phyloP scores from a whole-genome alignment of 768 basidiomycete genomes.

The Boletus reticuloceps region DNA sequence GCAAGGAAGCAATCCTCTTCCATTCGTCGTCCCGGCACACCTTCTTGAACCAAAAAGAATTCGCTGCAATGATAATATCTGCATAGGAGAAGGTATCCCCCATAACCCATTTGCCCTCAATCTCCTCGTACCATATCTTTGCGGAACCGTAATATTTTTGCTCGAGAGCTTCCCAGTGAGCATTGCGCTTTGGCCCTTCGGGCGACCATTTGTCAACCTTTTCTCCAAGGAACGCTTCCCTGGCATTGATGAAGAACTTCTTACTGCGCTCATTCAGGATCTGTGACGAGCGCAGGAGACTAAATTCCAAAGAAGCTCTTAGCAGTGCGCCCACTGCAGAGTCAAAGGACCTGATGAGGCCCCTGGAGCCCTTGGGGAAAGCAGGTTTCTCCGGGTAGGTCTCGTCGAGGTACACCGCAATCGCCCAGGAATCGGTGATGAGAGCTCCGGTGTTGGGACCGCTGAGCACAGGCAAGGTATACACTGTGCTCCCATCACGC shows the following conservation, averaged over 20 bases:
- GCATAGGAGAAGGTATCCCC: slow-evolving; percentile 31
- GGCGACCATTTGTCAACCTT: slow-evolving; percentile 37
- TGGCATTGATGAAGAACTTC: slow-evolving; percentile 37
- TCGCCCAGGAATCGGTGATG: slow-evolving; percentile 31
- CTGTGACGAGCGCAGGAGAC: slow-evolving; percentile 22
- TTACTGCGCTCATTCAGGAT: slow-evolving; percentile 34
- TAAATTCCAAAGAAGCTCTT: slow-evolving; percentile 4
- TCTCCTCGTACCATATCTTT: slow-evolving; percentile 21
- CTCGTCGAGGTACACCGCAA: slow-evolving; percentile 36
- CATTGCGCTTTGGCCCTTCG: slow-evolving; percentile 31
- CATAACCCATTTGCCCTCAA: slow-evolving; percentile 29
- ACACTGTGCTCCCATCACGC: slow-evolving; percentile 18
- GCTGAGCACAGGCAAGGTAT: slow-evolving; percentile 34
- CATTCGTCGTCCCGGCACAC: slow-evolving; percentile 26
- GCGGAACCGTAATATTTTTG: slow-evolving; percentile 3
- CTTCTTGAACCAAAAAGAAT: slow-evolving; percentile 16
- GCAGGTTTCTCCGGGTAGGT: slow-evolving; percentile 33
- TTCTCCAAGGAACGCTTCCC: slow-evolving; percentile 32
- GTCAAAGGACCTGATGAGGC: slow-evolving; percentile 24
- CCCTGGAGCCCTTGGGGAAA: slow-evolving; percentile 22
- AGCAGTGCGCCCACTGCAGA: neutral
- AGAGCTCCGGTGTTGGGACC: slow-evolving; percentile 30
- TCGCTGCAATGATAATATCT: slow-evolving; percentile 26
- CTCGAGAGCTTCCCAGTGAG: slow-evolving; percentile 25
- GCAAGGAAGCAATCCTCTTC: slow-evolving; percentile 21